A percentile compares a stretch with the other conserved stretches of the same genome.
Evolutionary conservation across 306 rosid genomes (phyloP).

Genomic region (Boehmeria nivea): DNA sequence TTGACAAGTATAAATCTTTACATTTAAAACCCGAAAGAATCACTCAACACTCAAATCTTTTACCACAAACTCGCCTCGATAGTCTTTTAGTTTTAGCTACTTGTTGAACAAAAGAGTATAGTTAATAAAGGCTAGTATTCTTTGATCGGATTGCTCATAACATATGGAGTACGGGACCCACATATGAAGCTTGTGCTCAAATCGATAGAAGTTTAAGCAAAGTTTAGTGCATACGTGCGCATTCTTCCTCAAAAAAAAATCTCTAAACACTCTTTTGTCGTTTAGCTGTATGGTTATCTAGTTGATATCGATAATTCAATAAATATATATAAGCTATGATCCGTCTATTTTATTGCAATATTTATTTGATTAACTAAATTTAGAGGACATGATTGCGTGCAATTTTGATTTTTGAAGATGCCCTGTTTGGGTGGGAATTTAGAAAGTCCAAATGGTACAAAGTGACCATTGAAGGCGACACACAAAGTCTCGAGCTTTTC

Average conservation of each 20-base stretch:
- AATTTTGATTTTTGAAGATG: not conserved
- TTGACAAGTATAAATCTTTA: no score
- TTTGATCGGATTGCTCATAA: no score
- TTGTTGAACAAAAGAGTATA: no score
- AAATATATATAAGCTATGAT: not conserved
- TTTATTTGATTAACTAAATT: not conserved
- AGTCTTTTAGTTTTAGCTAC: no score
- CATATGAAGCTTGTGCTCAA: no score
- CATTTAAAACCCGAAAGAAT: no score
- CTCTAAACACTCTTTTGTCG: not conserved
- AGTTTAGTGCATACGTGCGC: no score
- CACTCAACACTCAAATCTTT: no score
- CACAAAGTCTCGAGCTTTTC: not conserved
- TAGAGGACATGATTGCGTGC: not conserved
- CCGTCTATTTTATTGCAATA: not conserved
- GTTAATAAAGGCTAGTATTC: no score
- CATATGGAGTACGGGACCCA: no score
- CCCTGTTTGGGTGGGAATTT: not conserved
- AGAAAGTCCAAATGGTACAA: not conserved
- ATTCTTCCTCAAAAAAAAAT: not conserved
- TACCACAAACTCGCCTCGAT: no score
- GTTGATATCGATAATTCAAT: not conserved
- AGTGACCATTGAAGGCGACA: constrained; percentile 6
- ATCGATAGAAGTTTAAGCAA: no score
- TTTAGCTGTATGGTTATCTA: not conserved